Evolutionary conservation across 257 asterid species (phyloP).

Genomic region (Mitragyna speciosa): DNA sequence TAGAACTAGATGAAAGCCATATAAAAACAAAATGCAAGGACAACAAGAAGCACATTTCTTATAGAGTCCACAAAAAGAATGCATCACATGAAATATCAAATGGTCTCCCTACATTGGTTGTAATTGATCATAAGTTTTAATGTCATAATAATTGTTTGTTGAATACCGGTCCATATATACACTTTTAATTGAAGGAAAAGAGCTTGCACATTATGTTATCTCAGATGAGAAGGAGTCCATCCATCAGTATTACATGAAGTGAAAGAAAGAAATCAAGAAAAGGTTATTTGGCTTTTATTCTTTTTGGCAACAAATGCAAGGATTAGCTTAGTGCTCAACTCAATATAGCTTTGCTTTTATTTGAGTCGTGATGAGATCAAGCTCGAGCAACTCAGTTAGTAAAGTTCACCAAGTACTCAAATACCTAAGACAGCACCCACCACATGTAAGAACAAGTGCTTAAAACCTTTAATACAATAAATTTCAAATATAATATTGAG

Average conservation of each 20-base stretch:
- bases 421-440: too few species aligned
- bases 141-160: not conserved
- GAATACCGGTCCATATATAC: not conserved
- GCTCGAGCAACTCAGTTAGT: too few species aligned
- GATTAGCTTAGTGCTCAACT: too few species aligned
- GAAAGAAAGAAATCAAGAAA: not conserved
- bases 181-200: not conserved
- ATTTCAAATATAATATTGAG: too few species aligned
- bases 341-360: too few species aligned
- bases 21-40: not conserved
- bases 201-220: not conserved
- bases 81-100: not conserved
- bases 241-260: not conserved
- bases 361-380: too few species aligned
- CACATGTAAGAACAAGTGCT: too few species aligned
- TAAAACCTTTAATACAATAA: too few species aligned
- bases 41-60: not conserved
- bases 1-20: not conserved
- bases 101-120: not conserved
- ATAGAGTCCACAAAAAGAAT: not conserved
- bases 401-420: too few species aligned
- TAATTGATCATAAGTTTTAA: not conserved
- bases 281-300: not conserved
- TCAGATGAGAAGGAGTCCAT: not conserved
- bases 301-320: not conserved